Conservation (phyloP, 106 monocot species). For the Iris macrosiphon region DNA sequence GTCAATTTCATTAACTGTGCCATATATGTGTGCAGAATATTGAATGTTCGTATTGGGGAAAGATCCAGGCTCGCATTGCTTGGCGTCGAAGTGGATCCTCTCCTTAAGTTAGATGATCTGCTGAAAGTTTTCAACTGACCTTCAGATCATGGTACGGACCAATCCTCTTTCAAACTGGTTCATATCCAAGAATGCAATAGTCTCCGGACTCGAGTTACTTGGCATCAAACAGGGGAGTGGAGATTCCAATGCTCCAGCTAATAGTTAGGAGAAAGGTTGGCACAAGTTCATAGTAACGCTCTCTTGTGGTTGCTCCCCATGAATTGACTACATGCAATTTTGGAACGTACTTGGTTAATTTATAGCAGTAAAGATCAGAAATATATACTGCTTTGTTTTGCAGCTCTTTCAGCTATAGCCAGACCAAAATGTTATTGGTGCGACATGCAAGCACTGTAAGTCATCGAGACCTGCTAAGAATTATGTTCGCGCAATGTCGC, state of each 20-base stretch:
- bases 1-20: background rate
- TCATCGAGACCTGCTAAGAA: too few species aligned
- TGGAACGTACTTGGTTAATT: too few species aligned
- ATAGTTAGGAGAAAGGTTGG: too few species aligned
- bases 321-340: too few species aligned
- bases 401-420: too few species aligned
- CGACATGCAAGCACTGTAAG: too few species aligned
- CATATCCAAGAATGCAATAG: constrained; percentile 86
- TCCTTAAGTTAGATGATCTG: constrained; percentile 57
- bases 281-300: too few species aligned
- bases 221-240: constrained; percentile 54
- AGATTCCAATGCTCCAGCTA: constrained; percentile 27
- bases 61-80: constrained; percentile 82
- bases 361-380: too few species aligned
- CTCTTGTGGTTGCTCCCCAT: too few species aligned
- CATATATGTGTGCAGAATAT: constrained; percentile 31
- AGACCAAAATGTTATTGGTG: too few species aligned
- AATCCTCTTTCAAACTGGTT: constrained; percentile 68
- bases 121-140: constrained; percentile 65
- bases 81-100: constrained; percentile 76
- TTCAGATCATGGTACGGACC: constrained; percentile 18
- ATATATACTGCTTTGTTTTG: too few species aligned
- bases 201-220: constrained; percentile 78
- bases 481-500: too few species aligned
- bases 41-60: constrained; percentile 73